A percentile compares a stretch with the other conserved stretches of the same genome.
Evolutionary conservation across 192 early-diverging fungal genomes (phyloP).

Genomic region (Chytriomyces hyalinus): DNA sequence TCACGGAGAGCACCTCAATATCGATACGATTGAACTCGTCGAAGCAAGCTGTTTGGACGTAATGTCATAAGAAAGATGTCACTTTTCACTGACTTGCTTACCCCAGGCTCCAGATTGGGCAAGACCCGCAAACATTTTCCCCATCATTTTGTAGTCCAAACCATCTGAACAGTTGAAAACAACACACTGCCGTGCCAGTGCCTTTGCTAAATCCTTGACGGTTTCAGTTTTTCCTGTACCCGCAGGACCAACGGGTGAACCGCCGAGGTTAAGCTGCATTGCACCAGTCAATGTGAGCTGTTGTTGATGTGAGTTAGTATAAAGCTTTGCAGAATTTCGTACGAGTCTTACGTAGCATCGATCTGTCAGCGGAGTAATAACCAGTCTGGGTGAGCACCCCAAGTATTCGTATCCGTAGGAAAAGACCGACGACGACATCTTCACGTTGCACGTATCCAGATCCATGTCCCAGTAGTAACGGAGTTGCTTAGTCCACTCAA

Average conservation of each 20-base stretch:
- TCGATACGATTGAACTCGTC: slow-evolving; percentile 72
- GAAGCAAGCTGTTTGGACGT: slow-evolving; percentile 47
- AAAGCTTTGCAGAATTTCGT: background rate
- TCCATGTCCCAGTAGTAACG: slow-evolving; percentile 69
- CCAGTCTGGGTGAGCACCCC: slow-evolving; percentile 64
- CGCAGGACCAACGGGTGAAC: slow-evolving; percentile 63
- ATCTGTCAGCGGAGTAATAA: slow-evolving; percentile 68
- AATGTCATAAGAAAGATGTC: background rate
- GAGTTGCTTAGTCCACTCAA: slow-evolving; percentile 68
- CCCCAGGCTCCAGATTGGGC: slow-evolving; percentile 67
- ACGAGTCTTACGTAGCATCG: slow-evolving; percentile 51
- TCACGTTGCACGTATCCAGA: slow-evolving; percentile 61
- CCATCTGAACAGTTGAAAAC: slow-evolving; percentile 72
- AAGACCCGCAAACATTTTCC: slow-evolving; percentile 69
- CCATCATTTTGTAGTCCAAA: slow-evolving; percentile 74
- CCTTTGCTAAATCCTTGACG: slow-evolving; percentile 68
- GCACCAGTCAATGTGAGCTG: slow-evolving; percentile 64
- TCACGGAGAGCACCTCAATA: slow-evolving; percentile 66
- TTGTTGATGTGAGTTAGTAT: background rate
- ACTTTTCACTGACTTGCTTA: background rate
- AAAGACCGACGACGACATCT: slow-evolving; percentile 64
- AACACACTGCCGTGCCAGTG: slow-evolving; percentile 64
- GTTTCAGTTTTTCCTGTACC: slow-evolving; percentile 71
- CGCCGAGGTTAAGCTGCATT: slow-evolving; percentile 66
- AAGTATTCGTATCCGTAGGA: slow-evolving; percentile 68